Evolutionary conservation across 2,329 filamentous ascomycete genomes (phyloP), one percentile per base, ranked within the genome.

Genomic region (Escovopsis sp.): DNA sequence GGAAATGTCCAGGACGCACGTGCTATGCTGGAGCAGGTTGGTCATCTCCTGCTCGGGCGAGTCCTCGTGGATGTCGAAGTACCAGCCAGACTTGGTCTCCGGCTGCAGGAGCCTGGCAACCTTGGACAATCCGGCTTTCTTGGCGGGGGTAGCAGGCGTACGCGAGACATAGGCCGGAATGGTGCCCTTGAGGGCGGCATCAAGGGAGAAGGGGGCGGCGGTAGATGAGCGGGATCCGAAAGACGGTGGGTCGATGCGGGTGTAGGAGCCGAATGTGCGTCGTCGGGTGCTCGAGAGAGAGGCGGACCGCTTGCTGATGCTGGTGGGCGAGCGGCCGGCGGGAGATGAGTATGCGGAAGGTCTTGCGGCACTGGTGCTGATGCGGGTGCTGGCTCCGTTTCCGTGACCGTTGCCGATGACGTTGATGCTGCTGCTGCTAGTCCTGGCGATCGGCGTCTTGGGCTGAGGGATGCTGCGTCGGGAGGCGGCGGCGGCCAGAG

Each of bases 11-110:
- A 96, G 70, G 0, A 79, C 76, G 43, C 79, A 79, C 7, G 88
- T 88, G 37, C 79, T 80, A 62, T 94, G 88, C 57, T 94, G 83
- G 61, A 96, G 83, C 27, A 94, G 64, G 49, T 93, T 94, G 48
- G 86, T 84, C 58, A 90, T 82, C 52, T 93, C 79, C 52, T 94
- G 82, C 53, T 94, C 83, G 7, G 80, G 73, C 0, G 83, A 85
- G 56, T 98, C 88, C 53, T 94, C 84, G 53, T 94, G 79, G 49
- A 98, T 96, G 39, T 88, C 81, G 52, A 98, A 96, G 63, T 80
- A 80, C 87, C 86, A 94, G 39, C 68, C 68, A 25, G 73, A 67
- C 51, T 79, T 72, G 47, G 68, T 55, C 35, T 69, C 63, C 16
- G 63, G 51, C 40, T 63, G 62, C 29, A 57, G 43, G 26, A 70